These are phyloP conservation scores for Luzula sylvatica DNA, from an alignment of 176 grass and related monocot species.

Conservation along the genomic window DNA sequence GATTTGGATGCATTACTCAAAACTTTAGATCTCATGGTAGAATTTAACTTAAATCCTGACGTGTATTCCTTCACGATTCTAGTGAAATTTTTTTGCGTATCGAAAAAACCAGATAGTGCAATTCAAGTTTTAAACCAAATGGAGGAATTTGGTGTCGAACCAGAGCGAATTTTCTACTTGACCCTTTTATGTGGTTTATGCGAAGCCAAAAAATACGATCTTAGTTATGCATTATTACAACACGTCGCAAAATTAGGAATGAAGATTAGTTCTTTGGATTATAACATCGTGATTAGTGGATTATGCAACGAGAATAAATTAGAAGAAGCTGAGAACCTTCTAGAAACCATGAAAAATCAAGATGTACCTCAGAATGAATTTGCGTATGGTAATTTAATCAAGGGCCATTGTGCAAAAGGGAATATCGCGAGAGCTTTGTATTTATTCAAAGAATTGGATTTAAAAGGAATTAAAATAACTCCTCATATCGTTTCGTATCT, in stretches of 20 bases:
- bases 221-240: slow-evolving; percentile 37
- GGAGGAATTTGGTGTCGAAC: slow-evolving; percentile 39
- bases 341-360: slow-evolving; percentile 37
- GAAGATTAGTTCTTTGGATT: slow-evolving; percentile 29
- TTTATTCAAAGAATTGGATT: slow-evolving; percentile 45
- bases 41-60: slow-evolving; percentile 23
- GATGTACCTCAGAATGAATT: slow-evolving; percentile 28
- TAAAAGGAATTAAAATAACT: slow-evolving; percentile 41
- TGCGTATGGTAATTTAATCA: slow-evolving; percentile 53
- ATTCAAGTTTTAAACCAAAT: slow-evolving; percentile 36
- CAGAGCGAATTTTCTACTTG: slow-evolving; percentile 29
- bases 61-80: slow-evolving; percentile 29
- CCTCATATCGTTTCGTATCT: slow-evolving; percentile 38
- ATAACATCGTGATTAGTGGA: slow-evolving; percentile 61
- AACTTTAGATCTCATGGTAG: slow-evolving; percentile 41
- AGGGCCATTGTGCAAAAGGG: slow-evolving; percentile 39
- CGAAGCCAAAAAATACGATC: slow-evolving; percentile 29
- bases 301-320: slow-evolving; percentile 63
- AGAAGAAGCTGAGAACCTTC: slow-evolving; percentile 55
- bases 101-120: slow-evolving; percentile 33
- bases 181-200: slow-evolving; percentile 47
- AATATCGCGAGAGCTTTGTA: slow-evolving; percentile 37
- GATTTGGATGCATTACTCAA: slow-evolving; percentile 20
- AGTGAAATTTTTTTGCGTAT: slow-evolving; percentile 41
- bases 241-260: slow-evolving; percentile 24